Base-by-base conservation (phyloP, 78 protist species). In the Dictyostelium brefeldianum region DNA sequence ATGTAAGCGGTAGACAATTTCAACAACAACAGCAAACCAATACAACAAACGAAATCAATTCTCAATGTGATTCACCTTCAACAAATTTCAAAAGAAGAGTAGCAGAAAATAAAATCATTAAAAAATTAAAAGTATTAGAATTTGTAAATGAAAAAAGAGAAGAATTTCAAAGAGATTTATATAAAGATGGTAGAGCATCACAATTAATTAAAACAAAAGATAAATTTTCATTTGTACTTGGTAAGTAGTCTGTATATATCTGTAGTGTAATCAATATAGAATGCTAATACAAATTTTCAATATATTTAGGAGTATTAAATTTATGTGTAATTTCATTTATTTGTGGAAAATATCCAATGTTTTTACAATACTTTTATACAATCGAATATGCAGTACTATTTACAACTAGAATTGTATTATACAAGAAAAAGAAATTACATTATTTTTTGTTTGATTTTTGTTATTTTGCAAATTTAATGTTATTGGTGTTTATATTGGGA, bases 401-500 rank as follows among this genome's bases (percentile, higher is more conserved):
- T 31, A 8, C 77, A 43, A 56, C 57, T 5, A 74, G 95, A 65
- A 18, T 91, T 6, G 36, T 67, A 20, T 70, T 51, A 22, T 91
- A 91, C 43, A 80, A 69, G 56, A 47, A 65, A 48, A 83, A 77
- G 65, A 91, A 91, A 18, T 64, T 70, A 51, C 96, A 93, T 43
- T 93, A 93, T 20, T 93, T 93, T 74, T 46, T 93, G n/a, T 83
- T 93, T 70, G 96, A 93, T 20, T 93, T 84, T 65, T 93, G 96
- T 59, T 93, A 93, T 74, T 93, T 75, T 62, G 96, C 96, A 78
- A 93, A 93, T n/a, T n/a, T 84, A 41, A 18, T 93, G 81, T 25
- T 93, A n/a, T 27, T 93, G 6, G 27, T 22, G 20, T 93, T 51
- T 75, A 65, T 84, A 2, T 71, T 78, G 43, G 65, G 50, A 4